Evolutionary conservation across 139 green algal species (phyloP).

Genomic region (Chloropicon primus): DNA sequence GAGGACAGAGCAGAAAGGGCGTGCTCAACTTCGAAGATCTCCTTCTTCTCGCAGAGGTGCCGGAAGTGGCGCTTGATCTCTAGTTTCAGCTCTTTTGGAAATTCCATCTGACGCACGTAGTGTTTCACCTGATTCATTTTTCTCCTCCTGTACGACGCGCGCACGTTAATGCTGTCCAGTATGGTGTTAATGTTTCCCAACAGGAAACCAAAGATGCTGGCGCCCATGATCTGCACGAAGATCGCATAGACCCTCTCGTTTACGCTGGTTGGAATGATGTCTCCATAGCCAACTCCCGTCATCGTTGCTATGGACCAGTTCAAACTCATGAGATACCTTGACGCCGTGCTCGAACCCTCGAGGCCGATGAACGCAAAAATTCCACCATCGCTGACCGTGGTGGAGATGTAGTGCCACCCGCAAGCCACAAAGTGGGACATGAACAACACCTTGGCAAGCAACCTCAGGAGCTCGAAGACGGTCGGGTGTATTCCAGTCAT

Average conservation of each 20-base stretch:
- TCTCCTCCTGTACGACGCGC: slow-evolving; percentile 6
- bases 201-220: slow-evolving; percentile 16
- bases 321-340: slow-evolving; percentile 21
- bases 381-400: background rate
- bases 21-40: slow-evolving; percentile 10
- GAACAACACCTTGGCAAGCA: slow-evolving; percentile 21
- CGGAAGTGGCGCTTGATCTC: slow-evolving; percentile 10
- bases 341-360: background rate
- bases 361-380: background rate
- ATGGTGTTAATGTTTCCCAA: slow-evolving; percentile 23
- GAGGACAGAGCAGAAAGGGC: background rate
- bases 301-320: slow-evolving; percentile 33
- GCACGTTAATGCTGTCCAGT: slow-evolving; percentile 21
- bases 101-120: slow-evolving; percentile 9
- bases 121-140: slow-evolving; percentile 12
- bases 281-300: slow-evolving; percentile 30
- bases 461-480: slow-evolving; percentile 15
- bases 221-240: slow-evolving; percentile 24
- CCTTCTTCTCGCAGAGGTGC: slow-evolving; percentile 6
- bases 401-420: slow-evolving; percentile 28
- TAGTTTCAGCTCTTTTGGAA: slow-evolving; percentile 12
- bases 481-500: slow-evolving; percentile 3
- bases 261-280: slow-evolving; percentile 19
- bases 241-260: slow-evolving; percentile 24
- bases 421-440: slow-evolving; percentile 39